A percentile compares a stretch with the other conserved stretches of the same genome.
These are phyloP conservation scores for Tricholoma sp. DNA, from an alignment of 768 basidiomycete genomes.

Conservation along the genomic window DNA sequence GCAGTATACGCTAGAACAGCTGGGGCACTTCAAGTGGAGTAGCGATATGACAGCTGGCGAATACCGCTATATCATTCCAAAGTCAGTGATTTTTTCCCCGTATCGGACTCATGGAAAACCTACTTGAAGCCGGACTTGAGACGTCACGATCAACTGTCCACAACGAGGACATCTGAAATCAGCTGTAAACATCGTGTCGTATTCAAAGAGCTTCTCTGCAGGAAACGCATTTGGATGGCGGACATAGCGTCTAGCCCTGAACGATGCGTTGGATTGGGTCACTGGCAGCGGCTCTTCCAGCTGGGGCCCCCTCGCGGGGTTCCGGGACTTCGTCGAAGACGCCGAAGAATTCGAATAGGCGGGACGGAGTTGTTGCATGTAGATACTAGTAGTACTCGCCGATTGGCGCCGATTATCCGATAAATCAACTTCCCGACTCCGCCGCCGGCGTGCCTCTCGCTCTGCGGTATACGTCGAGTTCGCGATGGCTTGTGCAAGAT, in stretches of 20 bases:
- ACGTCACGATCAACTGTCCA: background rate
- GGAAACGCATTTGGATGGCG: background rate
- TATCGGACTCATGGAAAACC: too few relatives aligned
- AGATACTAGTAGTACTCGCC: background rate
- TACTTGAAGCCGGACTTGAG: background rate
- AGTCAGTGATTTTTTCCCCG: too few relatives aligned
- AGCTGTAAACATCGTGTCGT: background rate
- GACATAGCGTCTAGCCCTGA: background rate
- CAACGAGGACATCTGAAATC: background rate
- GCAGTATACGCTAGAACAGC: constrained; percentile 26
- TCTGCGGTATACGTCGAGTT: background rate
- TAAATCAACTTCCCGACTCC: background rate
- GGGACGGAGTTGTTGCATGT: background rate
- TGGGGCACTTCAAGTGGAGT: constrained; percentile 2
- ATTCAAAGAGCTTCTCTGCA: background rate
- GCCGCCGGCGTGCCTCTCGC: background rate
- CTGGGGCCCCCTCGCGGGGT: background rate
- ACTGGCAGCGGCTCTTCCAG: background rate
- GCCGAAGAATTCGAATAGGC: background rate
- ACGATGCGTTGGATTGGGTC: background rate
- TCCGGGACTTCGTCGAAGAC: background rate
- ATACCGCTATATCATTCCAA: background rate
- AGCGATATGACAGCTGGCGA: constrained; percentile 15
- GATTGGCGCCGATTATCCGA: background rate
- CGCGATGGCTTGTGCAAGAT: background rate